Evolutionary conservation across 192 early-diverging fungal species (phyloP).

Genomic region (Paraglomus occultum): DNA sequence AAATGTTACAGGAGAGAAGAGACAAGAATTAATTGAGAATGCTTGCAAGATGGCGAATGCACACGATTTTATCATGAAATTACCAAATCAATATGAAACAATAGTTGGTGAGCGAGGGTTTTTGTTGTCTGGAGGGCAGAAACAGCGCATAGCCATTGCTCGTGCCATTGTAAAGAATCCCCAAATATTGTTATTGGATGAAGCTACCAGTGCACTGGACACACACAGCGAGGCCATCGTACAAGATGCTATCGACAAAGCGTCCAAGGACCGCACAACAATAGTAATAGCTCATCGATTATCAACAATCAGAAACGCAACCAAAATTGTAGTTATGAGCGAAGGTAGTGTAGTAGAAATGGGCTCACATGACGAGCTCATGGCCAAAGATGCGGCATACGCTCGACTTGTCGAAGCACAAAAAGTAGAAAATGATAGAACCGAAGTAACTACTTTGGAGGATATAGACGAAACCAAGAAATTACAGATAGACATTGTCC

Average conservation of each 20-base stretch:
- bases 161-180: slow-evolving; percentile 90
- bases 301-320: slow-evolving; percentile 78
- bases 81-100: slow-evolving; percentile 83
- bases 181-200: slow-evolving; percentile 82
- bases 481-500: slow-evolving; percentile 3
- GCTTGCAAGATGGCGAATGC: slow-evolving; percentile 70
- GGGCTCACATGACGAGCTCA: slow-evolving; percentile 70
- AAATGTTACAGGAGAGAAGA: slow-evolving; percentile 2
- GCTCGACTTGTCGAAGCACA: slow-evolving; percentile 57
- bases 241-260: slow-evolving; percentile 76
- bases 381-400: slow-evolving; percentile 54
- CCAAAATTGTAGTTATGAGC: slow-evolving; percentile 78
- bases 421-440: slow-evolving; percentile 36
- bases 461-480: background rate
- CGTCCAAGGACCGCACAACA: slow-evolving; percentile 70
- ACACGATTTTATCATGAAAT: slow-evolving; percentile 69
- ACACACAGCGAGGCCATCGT: slow-evolving; percentile 72
- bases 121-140: slow-evolving; percentile 89
- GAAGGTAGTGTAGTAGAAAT: slow-evolving; percentile 60
- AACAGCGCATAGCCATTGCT: slow-evolving; percentile 96
- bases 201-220: slow-evolving; percentile 88
- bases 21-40: slow-evolving; percentile 40
- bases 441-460: background rate
- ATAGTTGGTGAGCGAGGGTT: slow-evolving; percentile 83
- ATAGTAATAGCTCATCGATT: slow-evolving; percentile 85